A percentile compares a stretch with the other conserved stretches of the same genome.
Conservation (phyloP, 208 protist genomes). For the Trypanosoma rangeli region DNA sequence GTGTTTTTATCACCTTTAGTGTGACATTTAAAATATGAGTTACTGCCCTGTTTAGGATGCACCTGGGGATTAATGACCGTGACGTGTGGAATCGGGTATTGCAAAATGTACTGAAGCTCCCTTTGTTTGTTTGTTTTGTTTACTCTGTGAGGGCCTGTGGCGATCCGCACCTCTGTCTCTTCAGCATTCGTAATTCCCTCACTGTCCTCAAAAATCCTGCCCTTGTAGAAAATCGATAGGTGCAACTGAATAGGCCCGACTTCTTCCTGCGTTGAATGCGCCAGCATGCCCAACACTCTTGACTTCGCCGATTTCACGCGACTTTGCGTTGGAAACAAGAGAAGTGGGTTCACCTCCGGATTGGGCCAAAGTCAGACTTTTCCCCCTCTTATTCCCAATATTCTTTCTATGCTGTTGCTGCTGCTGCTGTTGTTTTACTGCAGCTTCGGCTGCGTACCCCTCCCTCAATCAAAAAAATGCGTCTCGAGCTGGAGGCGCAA, state of each 20-base stretch:
- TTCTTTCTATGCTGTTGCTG: background rate
- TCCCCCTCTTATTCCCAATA: background rate
- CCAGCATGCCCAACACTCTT: background rate
- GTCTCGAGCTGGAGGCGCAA: constrained; percentile 1
- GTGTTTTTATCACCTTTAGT: background rate
- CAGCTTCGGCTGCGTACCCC: too few species aligned
- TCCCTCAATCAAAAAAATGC: background rate
- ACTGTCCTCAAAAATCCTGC: background rate
- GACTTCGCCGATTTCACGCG: background rate
- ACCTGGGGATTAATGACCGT: constrained; percentile 4
- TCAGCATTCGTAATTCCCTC: background rate
- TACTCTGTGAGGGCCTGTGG: constrained; percentile 11
- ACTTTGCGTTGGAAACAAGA: background rate
- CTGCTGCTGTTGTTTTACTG: background rate
- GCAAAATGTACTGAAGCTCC: constrained; percentile 20
- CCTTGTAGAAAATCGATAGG: background rate
- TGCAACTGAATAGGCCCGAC: constrained; percentile 13
- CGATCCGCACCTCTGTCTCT: background rate
- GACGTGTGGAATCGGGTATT: constrained; percentile 18
- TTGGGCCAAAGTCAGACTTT: background rate
- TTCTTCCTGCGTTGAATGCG: background rate
- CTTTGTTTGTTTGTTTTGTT: too few species aligned
- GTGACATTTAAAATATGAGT: background rate
- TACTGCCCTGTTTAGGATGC: background rate
- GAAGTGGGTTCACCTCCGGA: background rate